phyloP scores from a whole-genome alignment of 805 yeast species.

The Yamadazyma takamatsuzukensis region DNA sequence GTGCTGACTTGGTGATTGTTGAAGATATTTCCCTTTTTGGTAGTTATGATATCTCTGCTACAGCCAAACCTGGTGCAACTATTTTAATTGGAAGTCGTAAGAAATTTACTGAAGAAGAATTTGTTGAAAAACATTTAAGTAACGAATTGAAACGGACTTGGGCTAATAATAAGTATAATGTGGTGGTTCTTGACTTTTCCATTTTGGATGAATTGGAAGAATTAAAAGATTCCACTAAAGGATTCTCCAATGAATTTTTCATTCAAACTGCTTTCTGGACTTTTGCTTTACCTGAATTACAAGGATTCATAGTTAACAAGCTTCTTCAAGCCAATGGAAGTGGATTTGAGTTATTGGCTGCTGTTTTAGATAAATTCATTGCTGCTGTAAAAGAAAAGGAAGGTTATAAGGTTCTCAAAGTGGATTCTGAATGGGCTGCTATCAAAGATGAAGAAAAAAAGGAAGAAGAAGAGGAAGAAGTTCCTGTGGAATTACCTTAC shows the following conservation, averaged over 20 bases:
- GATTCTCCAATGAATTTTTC: conserved; percentile 71
- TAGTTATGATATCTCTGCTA: conserved; percentile 58
- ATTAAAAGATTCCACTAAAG: conserved; percentile 54
- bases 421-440: conserved; percentile 30
- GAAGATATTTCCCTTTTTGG: conserved; percentile 55
- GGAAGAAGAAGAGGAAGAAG: conserved; percentile 21
- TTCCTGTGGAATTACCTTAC: conserved; percentile 35
- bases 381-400: conserved; percentile 51
- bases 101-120: conserved; percentile 40
- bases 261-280: conserved; percentile 81
- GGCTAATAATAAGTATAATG: conserved; percentile 48
- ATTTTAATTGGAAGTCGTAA: conserved; percentile 44
- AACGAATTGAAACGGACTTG: conserved; percentile 48
- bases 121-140: conserved; percentile 52
- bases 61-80: conserved; percentile 54
- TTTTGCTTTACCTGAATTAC: conserved; percentile 56
- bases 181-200: conserved; percentile 60
- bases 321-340: conserved; percentile 78
- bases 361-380: conserved; percentile 63
- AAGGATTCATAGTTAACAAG: conserved; percentile 68
- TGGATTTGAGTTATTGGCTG: conserved; percentile 74
- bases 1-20: conserved; percentile 63
- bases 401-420: conserved; percentile 34
- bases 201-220: conserved; percentile 59
- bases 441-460: conserved; percentile 35